Percentiles rank a stretch among this genome's conserved stretches.
Evolutionary conservation across 2,329 filamentous ascomycete genomes (phyloP).

Genomic region (Atkinsonella hypoxylon): DNA sequence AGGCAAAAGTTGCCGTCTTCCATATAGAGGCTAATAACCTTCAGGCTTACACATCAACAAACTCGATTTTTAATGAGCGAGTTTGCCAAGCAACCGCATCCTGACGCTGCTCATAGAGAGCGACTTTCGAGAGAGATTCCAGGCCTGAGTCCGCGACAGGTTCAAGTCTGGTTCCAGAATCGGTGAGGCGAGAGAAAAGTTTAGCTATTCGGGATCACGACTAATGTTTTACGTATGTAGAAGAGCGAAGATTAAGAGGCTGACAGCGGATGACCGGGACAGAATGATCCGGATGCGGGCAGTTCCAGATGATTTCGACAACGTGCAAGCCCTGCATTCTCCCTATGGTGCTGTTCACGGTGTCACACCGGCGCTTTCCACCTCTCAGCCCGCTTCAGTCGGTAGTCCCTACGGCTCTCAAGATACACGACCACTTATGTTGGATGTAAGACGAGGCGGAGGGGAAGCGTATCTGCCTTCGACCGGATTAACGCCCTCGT

Average conservation of each 20-base stretch:
- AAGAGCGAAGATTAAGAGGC: conserved; percentile 59
- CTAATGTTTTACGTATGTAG: conserved; percentile 22
- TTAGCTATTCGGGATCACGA: background rate
- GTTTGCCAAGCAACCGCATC: conserved; percentile 88
- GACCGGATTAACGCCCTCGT: conserved; percentile 53
- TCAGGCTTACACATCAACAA: conserved; percentile 84
- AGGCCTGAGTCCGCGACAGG: conserved; percentile 79
- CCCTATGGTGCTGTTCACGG: conserved; percentile 51
- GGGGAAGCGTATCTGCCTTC: conserved; percentile 56
- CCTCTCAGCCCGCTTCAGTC: conserved; percentile 30
- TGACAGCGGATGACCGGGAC: conserved; percentile 58
- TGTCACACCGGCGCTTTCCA: conserved; percentile 34
- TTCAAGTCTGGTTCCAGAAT: conserved; percentile 98
- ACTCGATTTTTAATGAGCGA: conserved; percentile 97
- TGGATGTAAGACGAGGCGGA: conserved; percentile 54
- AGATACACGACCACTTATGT: conserved; percentile 55
- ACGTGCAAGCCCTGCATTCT: conserved; percentile 55
- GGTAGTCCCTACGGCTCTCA: conserved; percentile 42
- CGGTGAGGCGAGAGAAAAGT: conserved; percentile 43
- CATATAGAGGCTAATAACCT: conserved; percentile 23
- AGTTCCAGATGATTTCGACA: conserved; percentile 60
- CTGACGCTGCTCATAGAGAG: conserved; percentile 82
- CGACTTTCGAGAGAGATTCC: conserved; percentile 82
- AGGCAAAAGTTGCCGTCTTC: background rate
- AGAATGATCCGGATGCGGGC: conserved; percentile 62